These are phyloP conservation scores for Trifolium repens DNA, from an alignment of 306 rosid genomes.

Conservation along the genomic window DNA sequence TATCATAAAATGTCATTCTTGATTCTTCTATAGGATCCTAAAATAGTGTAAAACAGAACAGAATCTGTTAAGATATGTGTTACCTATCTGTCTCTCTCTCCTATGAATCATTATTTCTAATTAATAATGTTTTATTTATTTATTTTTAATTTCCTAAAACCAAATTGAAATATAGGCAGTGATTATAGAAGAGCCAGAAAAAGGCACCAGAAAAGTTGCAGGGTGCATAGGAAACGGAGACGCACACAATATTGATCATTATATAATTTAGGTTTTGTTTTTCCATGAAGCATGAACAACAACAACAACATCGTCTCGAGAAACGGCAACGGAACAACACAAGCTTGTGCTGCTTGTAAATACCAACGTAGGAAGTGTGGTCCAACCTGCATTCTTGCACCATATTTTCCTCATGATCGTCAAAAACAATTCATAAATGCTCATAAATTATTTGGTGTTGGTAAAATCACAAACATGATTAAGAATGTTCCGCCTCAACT, in stretches of 20 bases:
- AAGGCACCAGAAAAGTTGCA: slow-evolving; percentile 6
- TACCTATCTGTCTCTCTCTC: slow-evolving; percentile 14
- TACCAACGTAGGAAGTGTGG: slow-evolving; percentile 83
- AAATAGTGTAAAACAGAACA: background rate
- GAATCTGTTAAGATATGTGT: background rate
- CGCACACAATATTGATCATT: background rate
- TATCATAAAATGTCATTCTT: background rate
- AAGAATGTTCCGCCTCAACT: slow-evolving; percentile 37
- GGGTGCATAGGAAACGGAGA: slow-evolving; percentile 7
- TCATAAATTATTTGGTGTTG: slow-evolving; percentile 78
- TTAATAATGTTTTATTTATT: too few relatives aligned
- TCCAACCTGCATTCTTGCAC: slow-evolving; percentile 74
- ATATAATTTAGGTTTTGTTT: background rate
- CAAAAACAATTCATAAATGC: slow-evolving; percentile 70
- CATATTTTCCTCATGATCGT: slow-evolving; percentile 77
- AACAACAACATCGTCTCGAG: background rate
- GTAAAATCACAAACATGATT: slow-evolving; percentile 64
- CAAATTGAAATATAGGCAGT: background rate
- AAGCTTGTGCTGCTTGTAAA: slow-evolving; percentile 90
- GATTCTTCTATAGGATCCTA: background rate
- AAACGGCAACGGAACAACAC: slow-evolving; percentile 47
- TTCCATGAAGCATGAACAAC: slow-evolving; percentile 25
- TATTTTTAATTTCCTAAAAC: background rate
- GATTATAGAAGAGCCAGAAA: slow-evolving; percentile 5
- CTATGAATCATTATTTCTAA: background rate